Evolutionary conservation across 108 stramenopile genomes (phyloP), one percentile per base, ranked within the genome.

Genomic region (Epithemia pelagica): DNA sequence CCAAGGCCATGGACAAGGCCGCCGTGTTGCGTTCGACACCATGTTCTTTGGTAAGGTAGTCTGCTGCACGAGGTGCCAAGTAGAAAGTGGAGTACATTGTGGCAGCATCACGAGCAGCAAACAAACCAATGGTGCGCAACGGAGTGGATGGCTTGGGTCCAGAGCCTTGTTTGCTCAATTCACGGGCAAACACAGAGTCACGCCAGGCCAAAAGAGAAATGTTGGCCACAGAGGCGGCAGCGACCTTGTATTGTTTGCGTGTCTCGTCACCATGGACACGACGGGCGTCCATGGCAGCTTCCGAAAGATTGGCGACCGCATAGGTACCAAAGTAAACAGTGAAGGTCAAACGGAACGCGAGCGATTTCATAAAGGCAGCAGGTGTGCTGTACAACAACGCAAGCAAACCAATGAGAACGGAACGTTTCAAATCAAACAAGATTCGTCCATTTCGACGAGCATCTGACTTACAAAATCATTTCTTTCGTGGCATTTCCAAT

Each of bases 21-120:
- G 77, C 72, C 32, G 59, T 54, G n/a, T 70, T 33, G 21, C 53
- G 56, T 23, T 74, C 69, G 18, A 61, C 30, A 19, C 53, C 73
- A 32, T 62, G 57, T 19, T 78, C 32, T 24, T 70, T 54, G 8
- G 28, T 20, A 51, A 78, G 61, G 52, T 66, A 68, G 22, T 70
- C 65, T 5, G 69, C 64, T 1, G 61, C 77, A 25, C 30, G 64
- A 24, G 77, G 77, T 28, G 77, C 77, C 22, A 55, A 58, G 30
- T 70, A 78, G 59, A 74, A 78, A 32, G 77, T 78, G 15, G 77
- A 72, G 22, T 61, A 65, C 77, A 78, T 78, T 28, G 77, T 78
- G 32, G 67, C 28, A 0, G 55, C 52, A 61, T 78, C 77, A 57
- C 77, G 72, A 56, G 65, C 63, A 2, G 77, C 77, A 55, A 78